phyloP scores from a whole-genome alignment of 306 rosid species.

The Trifolium pratense region DNA sequence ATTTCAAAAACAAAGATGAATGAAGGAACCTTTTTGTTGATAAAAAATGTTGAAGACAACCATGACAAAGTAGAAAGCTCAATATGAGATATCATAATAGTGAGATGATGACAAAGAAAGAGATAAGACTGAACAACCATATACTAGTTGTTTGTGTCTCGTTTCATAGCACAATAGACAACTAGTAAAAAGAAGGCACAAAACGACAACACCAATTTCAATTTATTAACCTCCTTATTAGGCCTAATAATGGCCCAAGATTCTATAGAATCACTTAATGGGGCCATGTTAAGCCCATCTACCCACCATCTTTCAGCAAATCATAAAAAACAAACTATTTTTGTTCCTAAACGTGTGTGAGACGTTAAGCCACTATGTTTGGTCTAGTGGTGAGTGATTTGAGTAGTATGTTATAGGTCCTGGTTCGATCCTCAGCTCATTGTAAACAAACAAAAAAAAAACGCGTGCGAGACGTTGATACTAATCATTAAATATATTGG shows the following conservation, averaged over 20 bases:
- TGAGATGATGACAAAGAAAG: constrained; percentile 3
- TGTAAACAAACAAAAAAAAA: too few relatives aligned
- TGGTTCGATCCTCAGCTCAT: too few relatives aligned
- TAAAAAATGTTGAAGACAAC: neutral
- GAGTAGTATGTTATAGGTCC: too few relatives aligned
- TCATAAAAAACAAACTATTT: too few relatives aligned
- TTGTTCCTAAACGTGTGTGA: too few relatives aligned
- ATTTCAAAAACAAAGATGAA: neutral
- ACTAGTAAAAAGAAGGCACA: neutral
- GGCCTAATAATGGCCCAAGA: neutral
- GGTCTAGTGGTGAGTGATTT: too few relatives aligned
- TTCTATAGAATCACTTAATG: neutral
- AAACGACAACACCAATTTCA: neutral
- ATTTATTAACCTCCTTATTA: neutral
- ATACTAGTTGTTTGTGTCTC: neutral
- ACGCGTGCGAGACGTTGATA: too few relatives aligned
- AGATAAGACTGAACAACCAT: neutral
- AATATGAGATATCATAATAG: neutral
- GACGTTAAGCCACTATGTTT: too few relatives aligned
- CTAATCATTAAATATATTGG: too few relatives aligned
- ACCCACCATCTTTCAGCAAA: neutral
- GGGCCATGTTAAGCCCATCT: neutral
- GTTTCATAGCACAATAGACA: neutral
- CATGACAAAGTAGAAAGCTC: neutral
- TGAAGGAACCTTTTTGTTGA: neutral